Evolutionary conservation across 2,329 filamentous ascomycete genomes (phyloP).

Genomic region (Fusarium pininemorale): DNA sequence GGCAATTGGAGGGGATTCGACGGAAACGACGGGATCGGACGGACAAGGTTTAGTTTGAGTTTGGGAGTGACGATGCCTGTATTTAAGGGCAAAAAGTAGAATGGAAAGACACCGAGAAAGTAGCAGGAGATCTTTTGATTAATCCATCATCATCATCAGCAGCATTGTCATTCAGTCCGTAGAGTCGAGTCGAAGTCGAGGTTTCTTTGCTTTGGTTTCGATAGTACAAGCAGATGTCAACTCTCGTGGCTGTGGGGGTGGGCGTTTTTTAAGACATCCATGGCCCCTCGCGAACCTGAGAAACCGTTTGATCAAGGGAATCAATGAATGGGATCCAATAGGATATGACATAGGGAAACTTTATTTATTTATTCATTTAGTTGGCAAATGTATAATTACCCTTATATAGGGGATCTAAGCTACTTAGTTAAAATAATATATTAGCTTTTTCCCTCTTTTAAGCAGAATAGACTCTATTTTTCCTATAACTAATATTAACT

Average conservation of each 20-base stretch:
- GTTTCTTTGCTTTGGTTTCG: constrained; percentile 3
- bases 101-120: not conserved
- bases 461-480: too few species aligned
- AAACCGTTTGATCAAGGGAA: constrained; percentile 29
- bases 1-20: constrained; percentile 34
- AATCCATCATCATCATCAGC: not conserved
- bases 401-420: too few species aligned
- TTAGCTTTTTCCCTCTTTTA: too few species aligned
- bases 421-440: too few species aligned
- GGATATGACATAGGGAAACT: constrained; percentile 15
- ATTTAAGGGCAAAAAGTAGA: not conserved
- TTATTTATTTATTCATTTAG: too few species aligned
- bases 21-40: constrained; percentile 40
- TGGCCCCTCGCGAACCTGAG: constrained; percentile 28
- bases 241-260: constrained; percentile 28
- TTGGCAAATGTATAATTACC: too few species aligned
- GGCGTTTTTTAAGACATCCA: constrained; percentile 32
- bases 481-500: too few species aligned
- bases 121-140: not conserved
- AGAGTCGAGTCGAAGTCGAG: not conserved
- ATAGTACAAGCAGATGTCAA: constrained; percentile 5
- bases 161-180: not conserved
- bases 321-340: constrained; percentile 26
- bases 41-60: constrained; percentile 39
- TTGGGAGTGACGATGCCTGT: constrained; percentile 10